A percentile compares a stretch with the other conserved stretches of the same genome.
phyloP scores from a whole-genome alignment of 1,139 yeast species.

The Saccharomycopsis phalli region DNA sequence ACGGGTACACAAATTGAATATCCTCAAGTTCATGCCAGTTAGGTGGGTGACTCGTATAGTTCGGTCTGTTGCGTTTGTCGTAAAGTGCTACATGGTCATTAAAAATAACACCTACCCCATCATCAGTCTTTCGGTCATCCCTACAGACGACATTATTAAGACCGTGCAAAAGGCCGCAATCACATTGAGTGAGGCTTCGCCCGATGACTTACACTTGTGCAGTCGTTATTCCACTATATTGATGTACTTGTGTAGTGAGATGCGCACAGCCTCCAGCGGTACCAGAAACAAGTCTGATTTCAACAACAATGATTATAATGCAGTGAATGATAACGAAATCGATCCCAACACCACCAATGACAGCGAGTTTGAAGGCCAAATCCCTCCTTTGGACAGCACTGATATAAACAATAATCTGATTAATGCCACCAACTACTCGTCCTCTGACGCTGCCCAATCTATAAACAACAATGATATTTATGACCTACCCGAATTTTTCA shows the following conservation, averaged over 20 bases:
- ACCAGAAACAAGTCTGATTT: no score
- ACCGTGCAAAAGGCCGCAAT: slow-evolving; percentile 68
- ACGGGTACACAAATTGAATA: slow-evolving; percentile 54
- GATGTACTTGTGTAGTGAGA: slow-evolving; percentile 69
- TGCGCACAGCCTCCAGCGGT: no score
- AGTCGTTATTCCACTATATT: slow-evolving; percentile 74
- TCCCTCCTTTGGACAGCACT: no score
- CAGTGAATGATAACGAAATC: no score
- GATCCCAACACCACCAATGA: no score
- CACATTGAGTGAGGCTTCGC: slow-evolving; percentile 72
- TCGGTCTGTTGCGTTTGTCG: slow-evolving; percentile 85
- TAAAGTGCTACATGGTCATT: slow-evolving; percentile 69
- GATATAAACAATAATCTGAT: no score
- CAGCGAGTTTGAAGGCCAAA: no score
- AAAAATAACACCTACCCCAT: slow-evolving; percentile 36
- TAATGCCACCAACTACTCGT: no score
- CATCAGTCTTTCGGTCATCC: slow-evolving; percentile 52
- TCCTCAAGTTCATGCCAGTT: slow-evolving; percentile 75
- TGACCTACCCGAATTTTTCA: neutral
- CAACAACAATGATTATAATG: no score
- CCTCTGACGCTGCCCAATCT: no score
- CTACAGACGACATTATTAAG: slow-evolving; percentile 60
- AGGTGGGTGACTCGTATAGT: slow-evolving; percentile 85
- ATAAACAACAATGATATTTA: no score
- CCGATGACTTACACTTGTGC: slow-evolving; percentile 81